phyloP scores from a whole-genome alignment of 73 alveolate species.

The Uronychia binucleata region DNA sequence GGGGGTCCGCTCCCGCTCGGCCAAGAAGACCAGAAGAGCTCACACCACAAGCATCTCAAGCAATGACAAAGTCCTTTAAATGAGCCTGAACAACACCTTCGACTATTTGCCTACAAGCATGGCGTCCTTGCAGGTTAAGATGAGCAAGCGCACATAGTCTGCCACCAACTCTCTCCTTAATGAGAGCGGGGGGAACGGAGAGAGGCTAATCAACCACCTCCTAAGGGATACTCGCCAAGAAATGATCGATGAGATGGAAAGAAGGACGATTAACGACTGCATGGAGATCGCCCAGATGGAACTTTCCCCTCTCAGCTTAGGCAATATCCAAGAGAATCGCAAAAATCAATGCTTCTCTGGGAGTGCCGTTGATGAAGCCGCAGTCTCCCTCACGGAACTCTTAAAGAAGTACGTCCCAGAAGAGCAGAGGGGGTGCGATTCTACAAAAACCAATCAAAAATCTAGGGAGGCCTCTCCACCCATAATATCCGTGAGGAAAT shows the following conservation, averaged over 20 bases:
- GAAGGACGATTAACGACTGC: neutral
- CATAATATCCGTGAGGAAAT: neutral
- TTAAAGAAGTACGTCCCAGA: neutral
- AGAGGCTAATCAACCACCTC: neutral
- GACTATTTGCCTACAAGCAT: neutral
- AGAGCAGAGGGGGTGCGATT: neutral
- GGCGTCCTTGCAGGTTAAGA: neutral
- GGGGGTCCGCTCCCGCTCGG: neutral
- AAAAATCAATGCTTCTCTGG: neutral
- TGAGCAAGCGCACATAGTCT: neutral
- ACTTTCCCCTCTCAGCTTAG: too few relatives aligned
- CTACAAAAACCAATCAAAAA: neutral
- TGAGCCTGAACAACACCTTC: neutral
- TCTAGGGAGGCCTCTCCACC: neutral
- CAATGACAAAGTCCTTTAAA: neutral
- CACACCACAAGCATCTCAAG: neutral
- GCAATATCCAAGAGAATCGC: too few relatives aligned
- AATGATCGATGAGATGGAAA: neutral
- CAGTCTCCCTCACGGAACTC: neutral
- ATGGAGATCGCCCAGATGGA: neutral
- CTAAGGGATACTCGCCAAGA: neutral
- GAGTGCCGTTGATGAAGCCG: neutral
- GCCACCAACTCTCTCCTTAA: neutral
- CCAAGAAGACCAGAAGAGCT: neutral
- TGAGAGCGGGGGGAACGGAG: neutral